Evolutionary conservation across 768 basidiomycete genomes (phyloP).

Genomic region (Russula emetica): DNA sequence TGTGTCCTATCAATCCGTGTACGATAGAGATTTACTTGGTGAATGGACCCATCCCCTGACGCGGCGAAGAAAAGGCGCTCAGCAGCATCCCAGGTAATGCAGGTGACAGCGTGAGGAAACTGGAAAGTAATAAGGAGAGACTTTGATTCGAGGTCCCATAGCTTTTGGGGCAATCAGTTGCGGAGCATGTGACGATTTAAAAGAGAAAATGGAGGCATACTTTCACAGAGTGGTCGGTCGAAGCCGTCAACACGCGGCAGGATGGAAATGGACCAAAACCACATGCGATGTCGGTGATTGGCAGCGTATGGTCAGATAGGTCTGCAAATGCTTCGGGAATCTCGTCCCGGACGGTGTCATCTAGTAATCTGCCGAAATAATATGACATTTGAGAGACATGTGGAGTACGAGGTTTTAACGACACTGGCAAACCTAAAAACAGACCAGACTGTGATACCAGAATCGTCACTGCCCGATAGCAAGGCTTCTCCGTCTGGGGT

Average conservation of each 20-base stretch:
- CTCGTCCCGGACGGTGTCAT: conserved; percentile 69
- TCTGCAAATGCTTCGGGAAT: conserved; percentile 72
- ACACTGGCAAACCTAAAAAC: conserved; percentile 63
- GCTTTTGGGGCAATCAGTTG: conserved; percentile 38
- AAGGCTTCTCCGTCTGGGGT: conserved; percentile 76
- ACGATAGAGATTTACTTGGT: conserved; percentile 76
- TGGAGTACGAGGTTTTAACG: conserved; percentile 15
- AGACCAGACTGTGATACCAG: conserved; percentile 85
- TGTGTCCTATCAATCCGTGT: conserved; percentile 53
- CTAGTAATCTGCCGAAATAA: conserved; percentile 54
- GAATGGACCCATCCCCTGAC: conserved; percentile 67
- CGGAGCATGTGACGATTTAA: neutral
- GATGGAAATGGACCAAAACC: conserved; percentile 77
- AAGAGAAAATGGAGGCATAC: conserved; percentile 39
- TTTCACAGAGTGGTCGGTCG: conserved; percentile 89
- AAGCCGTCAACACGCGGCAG: conserved; percentile 74
- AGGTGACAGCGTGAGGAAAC: conserved; percentile 72
- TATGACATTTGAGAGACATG: neutral
- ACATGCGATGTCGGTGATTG: conserved; percentile 75
- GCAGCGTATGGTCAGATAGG: conserved; percentile 88
- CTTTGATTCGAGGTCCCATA: conserved; percentile 76
- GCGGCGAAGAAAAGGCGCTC: conserved; percentile 90
- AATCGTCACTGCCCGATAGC: conserved; percentile 87
- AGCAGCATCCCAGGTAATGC: conserved; percentile 71
- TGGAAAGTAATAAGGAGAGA: conserved; percentile 81